These are phyloP conservation scores for Dicorynia guianensis DNA, from an alignment of 306 rosid species.

Conservation along the genomic window DNA sequence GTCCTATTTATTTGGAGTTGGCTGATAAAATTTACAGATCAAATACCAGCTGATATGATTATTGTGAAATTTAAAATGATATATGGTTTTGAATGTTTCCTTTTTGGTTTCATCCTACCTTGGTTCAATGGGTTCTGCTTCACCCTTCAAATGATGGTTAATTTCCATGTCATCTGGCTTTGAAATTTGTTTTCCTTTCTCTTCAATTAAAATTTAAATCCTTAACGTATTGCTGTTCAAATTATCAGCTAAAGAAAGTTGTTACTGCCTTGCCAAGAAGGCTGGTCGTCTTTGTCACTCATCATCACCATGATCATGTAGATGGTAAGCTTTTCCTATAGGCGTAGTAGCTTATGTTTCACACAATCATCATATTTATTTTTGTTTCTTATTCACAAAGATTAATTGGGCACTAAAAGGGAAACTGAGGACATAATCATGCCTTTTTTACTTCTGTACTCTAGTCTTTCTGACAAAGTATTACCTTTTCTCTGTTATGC, in stretches of 20 bases:
- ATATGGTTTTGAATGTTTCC: conserved; percentile 31
- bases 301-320: conserved; percentile 86
- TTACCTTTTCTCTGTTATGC: conserved; percentile 21
- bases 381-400: conserved; percentile 21
- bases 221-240: conserved; percentile 37
- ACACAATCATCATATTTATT: conserved; percentile 29
- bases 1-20: conserved; percentile 27
- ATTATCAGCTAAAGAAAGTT: conserved; percentile 72
- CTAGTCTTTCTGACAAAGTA: conserved; percentile 26
- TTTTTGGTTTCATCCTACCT: background rate
- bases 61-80: conserved; percentile 7
- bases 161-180: conserved; percentile 17
- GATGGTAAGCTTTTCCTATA: conserved; percentile 65
- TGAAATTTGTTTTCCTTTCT: conserved; percentile 13
- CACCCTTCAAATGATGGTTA: background rate
- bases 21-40: conserved; percentile 6
- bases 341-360: background rate
- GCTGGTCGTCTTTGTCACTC: conserved; percentile 82
- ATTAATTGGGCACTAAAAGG: conserved; percentile 12
- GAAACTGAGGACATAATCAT: conserved; percentile 24
- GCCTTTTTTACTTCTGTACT: conserved; percentile 32
- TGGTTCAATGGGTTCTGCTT: conserved; percentile 15
- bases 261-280: conserved; percentile 79
- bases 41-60: conserved; percentile 3
- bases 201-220: conserved; percentile 34